Evolutionary conservation across 345 rosid species (phyloP), one percentile per base, ranked within the genome.

Genomic region (Acer negundo): DNA sequence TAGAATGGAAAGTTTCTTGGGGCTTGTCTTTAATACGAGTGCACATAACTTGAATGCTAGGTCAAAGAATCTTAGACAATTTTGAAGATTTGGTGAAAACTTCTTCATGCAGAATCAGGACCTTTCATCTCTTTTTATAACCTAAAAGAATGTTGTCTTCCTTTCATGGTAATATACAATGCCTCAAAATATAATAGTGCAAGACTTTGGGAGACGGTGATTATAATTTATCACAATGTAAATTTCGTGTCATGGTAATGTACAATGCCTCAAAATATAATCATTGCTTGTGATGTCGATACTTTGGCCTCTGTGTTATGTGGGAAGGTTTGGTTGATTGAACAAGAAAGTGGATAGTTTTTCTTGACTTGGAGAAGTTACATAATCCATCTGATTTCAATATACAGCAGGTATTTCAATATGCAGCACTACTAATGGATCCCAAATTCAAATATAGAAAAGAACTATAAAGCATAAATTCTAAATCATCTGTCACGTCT

Each of bases 381-480:
- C 53, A 47, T 12, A 47, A 47, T 47, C 0, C 11, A 10, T 11
- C 53, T 10, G 12, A 28, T 28, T 28, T 11, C 12, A 47, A 13
- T 47, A 10, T 11, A 12, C 15, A 47, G 53, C 53, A 47, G 12
- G 2, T 10, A 47, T n/a, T n/a, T n/a, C n/a, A n/a, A n/a, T n/a
- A n/a, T n/a, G n/a, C n/a, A n/a, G n/a, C n/a, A n/a, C n/a, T n/a
- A n/a, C n/a, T n/a, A n/a, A n/a, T 59, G 49, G n/a, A 56, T 56
- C n/a, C 69, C 42, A 11, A 74, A 46, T 44, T 74, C 24, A 42
- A 73, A 61, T 40, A 59, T 42, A 20, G 55, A 10, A 62, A 24
- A 24, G 1, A 23, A 15, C 15, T n/a, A n/a, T 28, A 46, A 24
- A 15, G 15, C 38, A 13, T 40, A 51, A 51, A 26, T 38, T n/a